These are phyloP conservation scores for Candida loeiensis DNA, from an alignment of 805 yeast species.

Conservation along the genomic window DNA sequence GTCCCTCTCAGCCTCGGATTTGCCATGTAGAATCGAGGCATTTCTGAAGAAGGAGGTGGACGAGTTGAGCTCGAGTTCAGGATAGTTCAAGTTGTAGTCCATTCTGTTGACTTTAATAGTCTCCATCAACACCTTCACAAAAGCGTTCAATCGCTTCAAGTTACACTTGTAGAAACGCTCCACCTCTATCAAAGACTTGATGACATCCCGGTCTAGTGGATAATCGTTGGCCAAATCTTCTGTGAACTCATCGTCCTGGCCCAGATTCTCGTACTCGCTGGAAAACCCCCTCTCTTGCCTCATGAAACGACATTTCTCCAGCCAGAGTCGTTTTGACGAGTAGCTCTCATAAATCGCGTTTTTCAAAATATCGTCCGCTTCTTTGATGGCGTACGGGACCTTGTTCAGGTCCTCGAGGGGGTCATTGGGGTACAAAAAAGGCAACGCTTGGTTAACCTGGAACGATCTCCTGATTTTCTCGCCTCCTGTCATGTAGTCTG, in stretches of 20 bases:
- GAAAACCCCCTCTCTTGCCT: slow-evolving; percentile 61
- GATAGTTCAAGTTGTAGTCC: slow-evolving; percentile 32
- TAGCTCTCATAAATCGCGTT: slow-evolving; percentile 63
- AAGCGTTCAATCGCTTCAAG: slow-evolving; percentile 56
- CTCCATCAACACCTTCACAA: slow-evolving; percentile 62
- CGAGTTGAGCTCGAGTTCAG: slow-evolving; percentile 35
- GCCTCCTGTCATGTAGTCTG: slow-evolving; percentile 46
- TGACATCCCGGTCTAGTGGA: slow-evolving; percentile 35
- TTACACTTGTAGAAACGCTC: slow-evolving; percentile 56
- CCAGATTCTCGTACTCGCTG: slow-evolving; percentile 19
- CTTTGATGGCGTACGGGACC: slow-evolving; percentile 72
- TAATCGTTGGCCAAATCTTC: slow-evolving; percentile 21
- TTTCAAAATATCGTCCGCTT: slow-evolving; percentile 69
- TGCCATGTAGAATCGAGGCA: slow-evolving; percentile 6
- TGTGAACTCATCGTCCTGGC: slow-evolving; percentile 22
- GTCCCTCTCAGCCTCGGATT: slow-evolving; percentile 2
- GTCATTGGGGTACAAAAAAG: slow-evolving; percentile 58
- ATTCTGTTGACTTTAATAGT: slow-evolving; percentile 52
- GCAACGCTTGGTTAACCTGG: slow-evolving; percentile 65
- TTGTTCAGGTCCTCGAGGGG: slow-evolving; percentile 7
- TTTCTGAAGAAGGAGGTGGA: slow-evolving; percentile 24
- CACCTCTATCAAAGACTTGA: slow-evolving; percentile 48
- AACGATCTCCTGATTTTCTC: slow-evolving; percentile 51
- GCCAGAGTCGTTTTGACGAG: slow-evolving; percentile 66
- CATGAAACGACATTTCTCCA: slow-evolving; percentile 68